Percentiles rank a stretch among this genome's conserved stretches.
phyloP scores from a whole-genome alignment of 106 monocot genomes.

The Posidonia australis region DNA sequence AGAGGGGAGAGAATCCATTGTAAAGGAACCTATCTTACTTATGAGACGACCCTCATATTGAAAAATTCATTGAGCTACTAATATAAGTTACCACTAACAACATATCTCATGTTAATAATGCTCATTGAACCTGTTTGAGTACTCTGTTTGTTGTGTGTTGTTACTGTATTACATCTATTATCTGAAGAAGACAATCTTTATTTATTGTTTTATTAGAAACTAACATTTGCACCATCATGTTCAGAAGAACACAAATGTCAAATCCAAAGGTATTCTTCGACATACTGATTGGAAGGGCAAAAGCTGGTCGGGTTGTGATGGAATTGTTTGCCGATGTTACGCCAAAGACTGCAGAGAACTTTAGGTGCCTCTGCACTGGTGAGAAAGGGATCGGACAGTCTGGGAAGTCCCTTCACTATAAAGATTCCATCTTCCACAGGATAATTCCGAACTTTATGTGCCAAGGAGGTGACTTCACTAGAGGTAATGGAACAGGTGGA shows the following conservation, averaged over 20 bases:
- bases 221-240: background rate
- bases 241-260: slow-evolving; percentile 19
- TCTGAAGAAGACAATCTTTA: too few species aligned
- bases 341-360: slow-evolving; percentile 87
- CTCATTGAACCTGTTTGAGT: too few species aligned
- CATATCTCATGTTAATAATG: too few species aligned
- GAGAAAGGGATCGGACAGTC: slow-evolving; percentile 63
- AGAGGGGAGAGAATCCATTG: too few species aligned
- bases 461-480: slow-evolving; percentile 82
- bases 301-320: slow-evolving; percentile 60
- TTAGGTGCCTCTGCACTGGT: slow-evolving; percentile 79
- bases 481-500: slow-evolving; percentile 75
- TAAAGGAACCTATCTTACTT: too few species aligned
- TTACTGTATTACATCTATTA: too few species aligned
- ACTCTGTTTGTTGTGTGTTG: too few species aligned
- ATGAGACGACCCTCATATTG: too few species aligned
- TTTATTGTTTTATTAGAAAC: too few species aligned
- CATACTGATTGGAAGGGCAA: slow-evolving; percentile 59
- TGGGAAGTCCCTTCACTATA: slow-evolving; percentile 72
- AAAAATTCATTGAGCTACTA: too few species aligned
- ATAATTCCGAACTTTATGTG: slow-evolving; percentile 83
- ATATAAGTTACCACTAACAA: too few species aligned
- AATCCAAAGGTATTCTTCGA: slow-evolving; percentile 90
- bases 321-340: slow-evolving; percentile 56
- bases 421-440: slow-evolving; percentile 65